Conservation (phyloP, 108 stramenopile species). For the Skeletonema marinoi region DNA sequence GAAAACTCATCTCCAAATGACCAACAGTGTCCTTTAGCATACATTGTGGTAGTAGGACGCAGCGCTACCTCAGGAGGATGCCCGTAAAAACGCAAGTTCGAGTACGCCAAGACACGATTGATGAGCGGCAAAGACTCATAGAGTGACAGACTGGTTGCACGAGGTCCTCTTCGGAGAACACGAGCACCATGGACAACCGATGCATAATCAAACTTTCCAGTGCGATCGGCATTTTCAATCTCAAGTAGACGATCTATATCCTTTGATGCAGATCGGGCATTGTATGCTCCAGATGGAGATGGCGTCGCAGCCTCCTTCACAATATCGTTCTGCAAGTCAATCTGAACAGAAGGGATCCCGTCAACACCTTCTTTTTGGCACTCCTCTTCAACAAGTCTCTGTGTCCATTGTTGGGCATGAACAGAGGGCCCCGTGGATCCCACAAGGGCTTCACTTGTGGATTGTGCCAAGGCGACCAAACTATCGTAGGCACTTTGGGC, state of each 20-base stretch:
- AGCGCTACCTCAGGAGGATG: constrained; percentile 81
- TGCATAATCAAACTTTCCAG: constrained; percentile 70
- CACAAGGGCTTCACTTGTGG: constrained; percentile 14
- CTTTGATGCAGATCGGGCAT: constrained; percentile 15
- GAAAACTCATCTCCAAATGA: constrained; percentile 57
- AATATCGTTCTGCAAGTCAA: constrained; percentile 5
- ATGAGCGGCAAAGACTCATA: constrained; percentile 62
- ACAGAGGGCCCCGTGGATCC: constrained; percentile 10
- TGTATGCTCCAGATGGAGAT: constrained; percentile 14
- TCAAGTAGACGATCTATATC: constrained; percentile 61
- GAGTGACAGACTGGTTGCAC: constrained; percentile 69
- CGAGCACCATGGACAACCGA: constrained; percentile 63
- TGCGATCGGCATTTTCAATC: constrained; percentile 67
- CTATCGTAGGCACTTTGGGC: constrained; percentile 23
- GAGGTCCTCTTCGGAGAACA: constrained; percentile 59
- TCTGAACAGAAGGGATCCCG: neutral
- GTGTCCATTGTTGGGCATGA: constrained; percentile 25
- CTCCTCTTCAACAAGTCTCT: constrained; percentile 40
- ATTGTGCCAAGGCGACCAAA: constrained; percentile 29
- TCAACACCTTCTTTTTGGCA: constrained; percentile 33
- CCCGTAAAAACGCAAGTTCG: constrained; percentile 73
- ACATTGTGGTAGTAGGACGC: constrained; percentile 58
- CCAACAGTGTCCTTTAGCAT: constrained; percentile 85
- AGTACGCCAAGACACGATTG: constrained; percentile 64
- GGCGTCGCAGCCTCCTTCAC: neutral